Evolutionary conservation across 306 rosid genomes (phyloP).

Genomic region (Glycine latifolia): DNA sequence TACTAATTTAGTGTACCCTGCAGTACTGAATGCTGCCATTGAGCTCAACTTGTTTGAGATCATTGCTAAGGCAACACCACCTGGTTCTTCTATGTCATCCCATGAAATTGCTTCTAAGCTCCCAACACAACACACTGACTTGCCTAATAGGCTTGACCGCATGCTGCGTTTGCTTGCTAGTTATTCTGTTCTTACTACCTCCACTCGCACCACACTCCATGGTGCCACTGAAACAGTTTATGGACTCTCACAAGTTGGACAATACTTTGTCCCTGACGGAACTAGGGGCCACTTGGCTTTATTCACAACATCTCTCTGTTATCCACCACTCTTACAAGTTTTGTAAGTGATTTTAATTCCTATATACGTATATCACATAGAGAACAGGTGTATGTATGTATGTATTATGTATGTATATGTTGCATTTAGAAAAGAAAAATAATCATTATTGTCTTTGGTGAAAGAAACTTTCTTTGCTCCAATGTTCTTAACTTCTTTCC

Average conservation of each 20-base stretch:
- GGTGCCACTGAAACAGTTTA: conserved; percentile 14
- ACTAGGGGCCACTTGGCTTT: conserved; percentile 25
- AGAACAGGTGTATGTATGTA: too few relatives aligned
- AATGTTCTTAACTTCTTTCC: neutral
- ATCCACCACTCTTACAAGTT: neutral
- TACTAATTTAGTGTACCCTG: neutral
- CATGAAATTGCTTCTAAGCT: conserved; percentile 44
- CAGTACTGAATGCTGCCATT: conserved; percentile 37
- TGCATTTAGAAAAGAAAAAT: too few relatives aligned
- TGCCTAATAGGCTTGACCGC: conserved; percentile 38
- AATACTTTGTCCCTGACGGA: conserved; percentile 3
- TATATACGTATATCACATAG: too few relatives aligned
- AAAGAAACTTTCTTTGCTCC: neutral
- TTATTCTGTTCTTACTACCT: conserved; percentile 26
- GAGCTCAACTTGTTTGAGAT: conserved; percentile 45
- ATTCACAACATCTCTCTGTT: neutral
- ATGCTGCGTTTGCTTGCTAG: conserved; percentile 45
- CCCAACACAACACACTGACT: conserved; percentile 6
- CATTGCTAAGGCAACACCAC: conserved; percentile 25
- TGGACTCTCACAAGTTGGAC: conserved; percentile 34
- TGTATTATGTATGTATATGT: too few relatives aligned
- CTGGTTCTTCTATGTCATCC: conserved; percentile 28
- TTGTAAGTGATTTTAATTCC: conserved; percentile 3
- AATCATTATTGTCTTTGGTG: neutral
- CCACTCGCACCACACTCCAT: neutral